Percentiles rank a stretch among this genome's conserved stretches.
phyloP scores from a whole-genome alignment of 1,284 basidiomycete species.

The Hemileia vastatrix region DNA sequence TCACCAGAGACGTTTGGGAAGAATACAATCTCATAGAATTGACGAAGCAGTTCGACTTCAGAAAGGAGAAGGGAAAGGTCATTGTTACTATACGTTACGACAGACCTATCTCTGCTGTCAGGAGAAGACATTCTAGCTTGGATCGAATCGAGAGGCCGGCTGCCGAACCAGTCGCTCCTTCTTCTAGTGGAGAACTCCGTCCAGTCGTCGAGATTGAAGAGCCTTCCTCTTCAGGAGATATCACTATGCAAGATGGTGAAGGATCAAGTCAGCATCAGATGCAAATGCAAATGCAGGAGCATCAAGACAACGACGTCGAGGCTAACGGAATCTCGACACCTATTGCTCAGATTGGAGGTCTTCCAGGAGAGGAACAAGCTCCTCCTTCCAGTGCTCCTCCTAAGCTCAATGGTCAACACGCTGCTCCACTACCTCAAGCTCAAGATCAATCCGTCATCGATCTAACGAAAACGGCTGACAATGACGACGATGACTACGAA shows the following conservation, averaged over 20 bases:
- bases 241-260: neutral
- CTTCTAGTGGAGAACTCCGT: neutral
- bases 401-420: slow-evolving; percentile 11
- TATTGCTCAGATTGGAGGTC: neutral
- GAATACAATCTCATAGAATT: slow-evolving; percentile 41
- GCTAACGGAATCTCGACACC: neutral
- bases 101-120: slow-evolving; percentile 1
- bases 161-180: neutral
- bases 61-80: slow-evolving; percentile 36
- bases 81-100: slow-evolving; percentile 37
- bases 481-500: slow-evolving; percentile 25
- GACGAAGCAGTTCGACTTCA: slow-evolving; percentile 34
- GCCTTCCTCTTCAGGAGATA: neutral
- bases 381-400: neutral
- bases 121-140: slow-evolving; percentile 7
- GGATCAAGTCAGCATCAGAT: slow-evolving; percentile 8
- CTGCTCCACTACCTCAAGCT: slow-evolving; percentile 15
- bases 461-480: neutral
- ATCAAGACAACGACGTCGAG: neutral
- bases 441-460: neutral
- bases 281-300: neutral
- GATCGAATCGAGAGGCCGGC: neutral
- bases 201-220: neutral
- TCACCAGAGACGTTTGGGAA: too few relatives aligned
- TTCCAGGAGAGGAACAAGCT: neutral